These are phyloP conservation scores for Lactarius deliciosus DNA, from an alignment of 768 basidiomycete genomes.

Conservation along the genomic window DNA sequence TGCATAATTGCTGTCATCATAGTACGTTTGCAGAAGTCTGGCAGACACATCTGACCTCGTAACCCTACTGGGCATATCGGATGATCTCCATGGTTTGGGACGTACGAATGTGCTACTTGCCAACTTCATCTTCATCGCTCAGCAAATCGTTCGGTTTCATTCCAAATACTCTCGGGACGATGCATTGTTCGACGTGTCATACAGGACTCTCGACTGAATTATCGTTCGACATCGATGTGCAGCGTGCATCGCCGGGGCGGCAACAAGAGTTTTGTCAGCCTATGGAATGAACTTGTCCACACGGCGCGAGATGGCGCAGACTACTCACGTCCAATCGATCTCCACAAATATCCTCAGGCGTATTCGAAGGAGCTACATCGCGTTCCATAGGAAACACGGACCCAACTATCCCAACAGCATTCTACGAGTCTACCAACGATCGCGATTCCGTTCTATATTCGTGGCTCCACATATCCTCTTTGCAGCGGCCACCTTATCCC, in stretches of 20 bases:
- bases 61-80: constrained; percentile 7
- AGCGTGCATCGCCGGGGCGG: constrained; percentile 3
- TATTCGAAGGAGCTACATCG: constrained; percentile 2
- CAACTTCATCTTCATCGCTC: constrained; percentile 2
- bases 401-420: background rate
- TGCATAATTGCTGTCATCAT: constrained; percentile 9
- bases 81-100: background rate
- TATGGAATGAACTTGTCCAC: constrained; percentile 13
- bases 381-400: constrained; percentile 2
- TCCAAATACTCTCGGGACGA: background rate
- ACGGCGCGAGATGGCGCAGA: background rate
- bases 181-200: background rate
- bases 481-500: background rate
- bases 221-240: background rate
- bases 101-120: constrained; percentile 7
- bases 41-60: background rate
- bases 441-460: background rate
- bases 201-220: constrained; percentile 1
- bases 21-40: background rate
- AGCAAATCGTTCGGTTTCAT: background rate
- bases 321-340: background rate
- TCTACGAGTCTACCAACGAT: background rate
- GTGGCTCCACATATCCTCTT: constrained; percentile 11
- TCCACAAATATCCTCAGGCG: background rate
- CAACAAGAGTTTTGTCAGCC: constrained; percentile 8